These are phyloP conservation scores for Hypoxylon sp. DNA, from an alignment of 2,329 filamentous ascomycete genomes.

Conservation along the genomic window DNA sequence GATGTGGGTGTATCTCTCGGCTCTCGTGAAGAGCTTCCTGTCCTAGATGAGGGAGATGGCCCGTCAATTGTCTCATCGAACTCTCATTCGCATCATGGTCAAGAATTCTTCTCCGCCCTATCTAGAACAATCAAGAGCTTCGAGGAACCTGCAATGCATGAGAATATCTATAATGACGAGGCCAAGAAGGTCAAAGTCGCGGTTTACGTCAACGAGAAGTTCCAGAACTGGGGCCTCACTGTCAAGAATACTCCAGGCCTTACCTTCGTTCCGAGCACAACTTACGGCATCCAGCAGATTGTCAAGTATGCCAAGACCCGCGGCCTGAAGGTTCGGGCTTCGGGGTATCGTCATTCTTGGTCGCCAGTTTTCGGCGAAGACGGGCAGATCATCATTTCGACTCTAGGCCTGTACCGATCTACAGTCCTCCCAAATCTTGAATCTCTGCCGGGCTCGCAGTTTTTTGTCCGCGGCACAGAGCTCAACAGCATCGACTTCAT, in stretches of 20 bases:
- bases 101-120: constrained; percentile 5
- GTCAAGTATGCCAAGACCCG: constrained; percentile 54
- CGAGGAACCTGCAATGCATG: not conserved
- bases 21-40: constrained; percentile 25
- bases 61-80: not conserved
- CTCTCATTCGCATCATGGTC: not conserved
- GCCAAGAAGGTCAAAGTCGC: constrained; percentile 11
- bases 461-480: constrained; percentile 51
- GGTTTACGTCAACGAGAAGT: constrained; percentile 39
- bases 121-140: not conserved
- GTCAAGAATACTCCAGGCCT: constrained; percentile 55
- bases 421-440: constrained; percentile 55
- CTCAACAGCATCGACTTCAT: constrained; percentile 57
- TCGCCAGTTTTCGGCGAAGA: constrained; percentile 56
- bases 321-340: constrained; percentile 55
- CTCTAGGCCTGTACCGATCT: constrained; percentile 55
- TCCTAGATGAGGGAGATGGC: constrained; percentile 2
- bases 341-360: constrained; percentile 61
- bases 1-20: constrained; percentile 21
- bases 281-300: constrained; percentile 57
- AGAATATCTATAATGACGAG: constrained; percentile 25
- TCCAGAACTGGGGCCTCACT: constrained; percentile 58
- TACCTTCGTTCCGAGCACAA: constrained; percentile 58
- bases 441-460: constrained; percentile 44
- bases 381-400: constrained; percentile 58